Conservation (phyloP, 2,329 filamentous ascomycete genomes). For the Cadophora sp. region DNA sequence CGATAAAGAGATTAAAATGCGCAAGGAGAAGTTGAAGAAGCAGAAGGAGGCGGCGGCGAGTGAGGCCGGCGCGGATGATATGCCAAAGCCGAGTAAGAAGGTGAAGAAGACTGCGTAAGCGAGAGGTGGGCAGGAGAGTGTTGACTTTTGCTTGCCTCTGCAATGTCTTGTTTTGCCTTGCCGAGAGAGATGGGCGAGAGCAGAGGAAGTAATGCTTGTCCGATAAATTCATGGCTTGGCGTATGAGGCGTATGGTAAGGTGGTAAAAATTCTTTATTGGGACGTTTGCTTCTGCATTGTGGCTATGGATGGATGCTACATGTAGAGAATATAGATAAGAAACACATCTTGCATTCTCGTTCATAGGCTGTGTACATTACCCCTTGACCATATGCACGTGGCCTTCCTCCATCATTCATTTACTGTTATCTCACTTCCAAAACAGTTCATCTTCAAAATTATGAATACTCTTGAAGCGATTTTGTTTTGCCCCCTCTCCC, state of each 20-base stretch:
- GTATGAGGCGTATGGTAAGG: constrained; percentile 9
- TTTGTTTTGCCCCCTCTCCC: too few relatives aligned
- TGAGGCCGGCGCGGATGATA: constrained; percentile 37
- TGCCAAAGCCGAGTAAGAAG: constrained; percentile 39
- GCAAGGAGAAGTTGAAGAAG: constrained; percentile 46
- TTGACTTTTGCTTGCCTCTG: neutral
- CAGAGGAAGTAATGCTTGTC: too few relatives aligned
- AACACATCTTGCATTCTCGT: neutral
- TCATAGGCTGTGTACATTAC: too few relatives aligned
- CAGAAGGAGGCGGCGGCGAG: constrained; percentile 45
- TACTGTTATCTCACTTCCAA: too few relatives aligned
- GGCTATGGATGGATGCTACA: neutral
- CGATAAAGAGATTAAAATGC: constrained; percentile 44
- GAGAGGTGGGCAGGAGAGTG: constrained; percentile 24
- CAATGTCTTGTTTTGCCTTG: too few relatives aligned
- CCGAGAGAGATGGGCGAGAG: too few relatives aligned
- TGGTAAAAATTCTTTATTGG: neutral
- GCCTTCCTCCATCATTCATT: too few relatives aligned
- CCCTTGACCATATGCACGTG: too few relatives aligned
- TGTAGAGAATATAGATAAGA: constrained; percentile 5
- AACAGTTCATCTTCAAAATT: too few relatives aligned
- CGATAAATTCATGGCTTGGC: constrained; percentile 5
- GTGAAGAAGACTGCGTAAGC: constrained; percentile 36
- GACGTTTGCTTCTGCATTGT: neutral
- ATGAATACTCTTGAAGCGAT: too few relatives aligned